phyloP scores from a whole-genome alignment of 768 basidiomycete species.

The Leccinum broughii region DNA sequence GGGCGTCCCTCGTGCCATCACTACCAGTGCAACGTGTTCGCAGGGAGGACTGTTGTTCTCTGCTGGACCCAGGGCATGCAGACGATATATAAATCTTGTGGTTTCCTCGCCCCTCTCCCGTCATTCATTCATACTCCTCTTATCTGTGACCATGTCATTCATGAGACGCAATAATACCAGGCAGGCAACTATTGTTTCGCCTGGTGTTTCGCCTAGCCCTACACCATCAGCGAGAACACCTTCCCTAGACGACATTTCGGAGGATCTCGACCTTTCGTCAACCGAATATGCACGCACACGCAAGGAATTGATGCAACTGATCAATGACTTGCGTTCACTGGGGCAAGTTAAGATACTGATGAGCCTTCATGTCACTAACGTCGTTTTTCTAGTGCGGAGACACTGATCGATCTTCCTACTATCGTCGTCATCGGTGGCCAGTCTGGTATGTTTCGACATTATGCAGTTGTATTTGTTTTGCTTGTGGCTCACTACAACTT shows the following conservation, averaged over 20 bases:
- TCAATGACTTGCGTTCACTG: constrained; percentile 39
- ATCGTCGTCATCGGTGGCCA: constrained; percentile 59
- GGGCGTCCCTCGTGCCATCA: background rate
- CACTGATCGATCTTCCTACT: constrained; percentile 46
- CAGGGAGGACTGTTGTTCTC: background rate
- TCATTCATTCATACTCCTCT: background rate
- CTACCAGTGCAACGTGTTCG: background rate
- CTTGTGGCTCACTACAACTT: constrained; percentile 2
- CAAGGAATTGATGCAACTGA: constrained; percentile 40
- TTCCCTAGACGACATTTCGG: constrained; percentile 16
- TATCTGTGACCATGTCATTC: constrained; percentile 6
- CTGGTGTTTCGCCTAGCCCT: constrained; percentile 4
- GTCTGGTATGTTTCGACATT: constrained; percentile 40
- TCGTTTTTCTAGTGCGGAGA: constrained; percentile 34
- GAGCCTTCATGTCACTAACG: background rate
- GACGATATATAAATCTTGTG: constrained; percentile 12
- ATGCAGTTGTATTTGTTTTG: background rate
- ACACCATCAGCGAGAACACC: constrained; percentile 1
- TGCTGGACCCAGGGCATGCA: background rate
- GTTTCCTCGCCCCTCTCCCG: background rate
- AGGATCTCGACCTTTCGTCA: constrained; percentile 26
- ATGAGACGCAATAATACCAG: background rate
- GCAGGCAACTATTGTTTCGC: background rate
- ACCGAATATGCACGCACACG: constrained; percentile 43
- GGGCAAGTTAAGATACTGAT: constrained; percentile 33